Conservation (phyloP, 1,284 basidiomycete genomes). For the Earliella scabrosa region DNA sequence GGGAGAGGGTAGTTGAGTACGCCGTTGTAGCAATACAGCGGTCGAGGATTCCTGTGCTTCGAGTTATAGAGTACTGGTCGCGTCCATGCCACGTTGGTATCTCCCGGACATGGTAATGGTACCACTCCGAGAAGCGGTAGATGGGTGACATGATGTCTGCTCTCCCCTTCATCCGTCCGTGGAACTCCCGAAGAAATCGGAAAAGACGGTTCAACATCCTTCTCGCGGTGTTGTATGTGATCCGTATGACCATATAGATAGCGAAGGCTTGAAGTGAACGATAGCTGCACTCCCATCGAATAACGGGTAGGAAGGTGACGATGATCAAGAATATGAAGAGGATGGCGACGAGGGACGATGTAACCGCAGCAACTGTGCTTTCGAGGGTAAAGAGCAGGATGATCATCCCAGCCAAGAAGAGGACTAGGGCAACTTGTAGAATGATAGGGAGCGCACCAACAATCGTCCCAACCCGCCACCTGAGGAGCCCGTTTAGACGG, state of each 20-base stretch:
- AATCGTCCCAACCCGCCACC: conserved; percentile 16
- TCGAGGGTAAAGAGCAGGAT: conserved; percentile 15
- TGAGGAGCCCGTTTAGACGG: conserved; percentile 10
- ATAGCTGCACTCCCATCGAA: conserved; percentile 4
- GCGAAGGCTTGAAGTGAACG: neutral
- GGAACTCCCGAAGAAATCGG: too few relatives aligned
- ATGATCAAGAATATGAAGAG: neutral
- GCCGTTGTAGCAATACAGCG: too few relatives aligned
- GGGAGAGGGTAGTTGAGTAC: too few relatives aligned
- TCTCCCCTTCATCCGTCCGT: too few relatives aligned
- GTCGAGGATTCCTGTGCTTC: too few relatives aligned
- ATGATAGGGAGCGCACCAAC: conserved; percentile 19
- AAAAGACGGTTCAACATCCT: too few relatives aligned
- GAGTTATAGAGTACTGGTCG: too few relatives aligned
- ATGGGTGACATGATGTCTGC: too few relatives aligned
- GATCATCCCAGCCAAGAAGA: conserved; percentile 21
- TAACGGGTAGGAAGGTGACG: conserved; percentile 9
- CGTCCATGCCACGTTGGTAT: too few relatives aligned
- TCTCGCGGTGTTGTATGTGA: too few relatives aligned
- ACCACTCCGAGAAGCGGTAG: too few relatives aligned
- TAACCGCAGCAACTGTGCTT: conserved; percentile 4
- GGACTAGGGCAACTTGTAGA: conserved; percentile 11
- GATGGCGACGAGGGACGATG: neutral
- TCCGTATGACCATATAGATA: neutral
- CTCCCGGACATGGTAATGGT: too few relatives aligned